Evolutionary conservation across 2,329 filamentous ascomycete genomes (phyloP), one percentile per base, ranked within the genome.

Genomic region (Sclerotiophoma versabilis): DNA sequence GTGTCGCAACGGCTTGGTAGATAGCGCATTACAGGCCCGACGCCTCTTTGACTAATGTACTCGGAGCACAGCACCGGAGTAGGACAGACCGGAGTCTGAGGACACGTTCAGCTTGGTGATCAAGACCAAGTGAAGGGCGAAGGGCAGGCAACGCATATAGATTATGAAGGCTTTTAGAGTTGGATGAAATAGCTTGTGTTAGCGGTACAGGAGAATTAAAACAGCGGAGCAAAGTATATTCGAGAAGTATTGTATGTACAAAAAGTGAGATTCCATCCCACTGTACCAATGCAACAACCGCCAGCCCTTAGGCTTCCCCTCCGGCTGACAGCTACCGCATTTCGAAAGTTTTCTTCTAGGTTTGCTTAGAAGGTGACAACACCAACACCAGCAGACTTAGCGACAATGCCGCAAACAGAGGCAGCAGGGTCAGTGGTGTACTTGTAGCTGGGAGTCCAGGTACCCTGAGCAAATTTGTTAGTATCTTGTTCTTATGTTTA

Each of bases 371-470:
- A 72, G 14, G 65, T 71, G 25, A 72, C 64, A 25, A 72, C 66
- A 50, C 69, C 69, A 32, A 68, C 64, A 61, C 69, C 69, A 54
- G 60, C 69, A 33, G 65, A 68, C 61, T 68, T 65, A 8, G 58
- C 54, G 12, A 70, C 64, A 34, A 71, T 71, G 9, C 27, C 53
- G 59, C 69, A 72, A 20, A 52, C 66, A 12, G 52, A 60, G 8
- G 62, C 63, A 45, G 66, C 69, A 41, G 66, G 30, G 27, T 71
- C 69, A 27, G 57, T 54, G 17, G 71, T 75, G 73, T 87, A 86
- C 33, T 71, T 67, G 68, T 87, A 86, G 2, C 80, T 80, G n/a
- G 83, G 76, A 27, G 73, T 75, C 45, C 73, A 80, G 41, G 85
- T 74, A n/a, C 79, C 82, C 22, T 46, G 9, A 8, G n/a, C n/a